Evolutionary conservation across 2,329 filamentous ascomycete genomes (phyloP).

Genomic region (Lecanicillium sp.): DNA sequence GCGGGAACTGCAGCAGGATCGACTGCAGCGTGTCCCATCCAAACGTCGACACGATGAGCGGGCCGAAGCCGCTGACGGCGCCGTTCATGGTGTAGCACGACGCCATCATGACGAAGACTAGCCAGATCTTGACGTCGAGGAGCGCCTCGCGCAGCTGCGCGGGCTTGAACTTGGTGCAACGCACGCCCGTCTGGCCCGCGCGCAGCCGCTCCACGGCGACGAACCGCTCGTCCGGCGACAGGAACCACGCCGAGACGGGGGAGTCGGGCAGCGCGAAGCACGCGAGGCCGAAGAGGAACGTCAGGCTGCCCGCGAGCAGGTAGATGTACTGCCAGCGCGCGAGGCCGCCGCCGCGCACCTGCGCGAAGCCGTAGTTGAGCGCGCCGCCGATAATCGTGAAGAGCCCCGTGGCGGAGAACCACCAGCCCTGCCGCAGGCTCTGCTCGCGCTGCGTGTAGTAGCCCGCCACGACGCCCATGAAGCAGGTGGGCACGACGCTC

Average conservation of each 20-base stretch:
- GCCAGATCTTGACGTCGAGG: constrained; percentile 56
- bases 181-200: constrained; percentile 56
- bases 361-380: constrained; percentile 62
- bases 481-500: constrained; percentile 58
- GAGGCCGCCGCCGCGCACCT: constrained; percentile 48
- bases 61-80: constrained; percentile 64
- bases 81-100: constrained; percentile 67
- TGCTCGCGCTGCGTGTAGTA: constrained; percentile 64
- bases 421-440: constrained; percentile 58
- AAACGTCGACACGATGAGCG: constrained; percentile 66
- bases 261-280: constrained; percentile 63
- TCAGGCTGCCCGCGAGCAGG: constrained; percentile 56
- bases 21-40: constrained; percentile 58
- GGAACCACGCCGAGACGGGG: constrained; percentile 63
- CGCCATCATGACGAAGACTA: constrained; percentile 62
- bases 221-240: constrained; percentile 55
- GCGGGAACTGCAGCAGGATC: constrained; percentile 69
- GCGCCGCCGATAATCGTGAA: constrained; percentile 58
- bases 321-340: constrained; percentile 67
- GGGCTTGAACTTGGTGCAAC: constrained; percentile 54
- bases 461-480: constrained; percentile 57
- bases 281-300: constrained; percentile 56
- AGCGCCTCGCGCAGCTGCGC: constrained; percentile 53
- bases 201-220: constrained; percentile 59
- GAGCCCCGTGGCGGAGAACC: constrained; percentile 55